Percentiles rank a stretch among this genome's conserved stretches.
These are phyloP conservation scores for Termitomyces sp. DNA, from an alignment of 768 basidiomycete genomes.

Conservation along the genomic window DNA sequence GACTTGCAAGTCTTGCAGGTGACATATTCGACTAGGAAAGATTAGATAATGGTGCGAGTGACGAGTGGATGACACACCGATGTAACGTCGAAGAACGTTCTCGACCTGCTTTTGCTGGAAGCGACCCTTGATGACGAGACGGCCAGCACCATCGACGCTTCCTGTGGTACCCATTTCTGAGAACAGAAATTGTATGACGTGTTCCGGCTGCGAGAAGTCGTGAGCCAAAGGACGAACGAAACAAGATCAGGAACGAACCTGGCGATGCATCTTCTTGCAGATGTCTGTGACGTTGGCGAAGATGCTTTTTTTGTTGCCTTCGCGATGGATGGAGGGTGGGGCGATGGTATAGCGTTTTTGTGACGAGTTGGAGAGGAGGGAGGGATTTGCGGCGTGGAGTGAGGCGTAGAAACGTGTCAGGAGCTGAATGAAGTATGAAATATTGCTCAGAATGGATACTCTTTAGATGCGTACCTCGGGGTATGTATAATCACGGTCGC, in stretches of 20 bases:
- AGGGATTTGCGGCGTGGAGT: slow-evolving; percentile 91
- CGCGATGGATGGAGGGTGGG: slow-evolving; percentile 88
- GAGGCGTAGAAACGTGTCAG: slow-evolving; percentile 88
- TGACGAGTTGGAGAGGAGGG: slow-evolving; percentile 71
- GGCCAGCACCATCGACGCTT: slow-evolving; percentile 85
- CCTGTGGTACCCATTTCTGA: slow-evolving; percentile 98
- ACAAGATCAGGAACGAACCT: slow-evolving; percentile 22
- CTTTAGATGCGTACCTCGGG: slow-evolving; percentile 57
- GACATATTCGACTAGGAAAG: slow-evolving; percentile 82
- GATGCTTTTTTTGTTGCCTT: slow-evolving; percentile 96
- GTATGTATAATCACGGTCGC: slow-evolving; percentile 95
- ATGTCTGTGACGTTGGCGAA: slow-evolving; percentile 97
- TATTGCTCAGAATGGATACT: not conserved
- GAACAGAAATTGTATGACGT: slow-evolving; percentile 95
- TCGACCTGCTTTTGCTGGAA: slow-evolving; percentile 99
- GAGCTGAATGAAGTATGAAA: slow-evolving; percentile 45
- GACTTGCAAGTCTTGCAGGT: slow-evolving; percentile 99
- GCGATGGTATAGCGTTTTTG: slow-evolving; percentile 97
- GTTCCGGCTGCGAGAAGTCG: slow-evolving; percentile 63
- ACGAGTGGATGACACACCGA: slow-evolving; percentile 62
- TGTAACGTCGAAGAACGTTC: slow-evolving; percentile 93
- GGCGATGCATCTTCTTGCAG: slow-evolving; percentile 96
- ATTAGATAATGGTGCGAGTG: not conserved
- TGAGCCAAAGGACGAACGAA: not conserved
- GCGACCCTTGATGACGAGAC: slow-evolving; percentile 94